Base-by-base conservation (phyloP, 2,329 filamentous ascomycete genomes). In the Talaromyces sp. region DNA sequence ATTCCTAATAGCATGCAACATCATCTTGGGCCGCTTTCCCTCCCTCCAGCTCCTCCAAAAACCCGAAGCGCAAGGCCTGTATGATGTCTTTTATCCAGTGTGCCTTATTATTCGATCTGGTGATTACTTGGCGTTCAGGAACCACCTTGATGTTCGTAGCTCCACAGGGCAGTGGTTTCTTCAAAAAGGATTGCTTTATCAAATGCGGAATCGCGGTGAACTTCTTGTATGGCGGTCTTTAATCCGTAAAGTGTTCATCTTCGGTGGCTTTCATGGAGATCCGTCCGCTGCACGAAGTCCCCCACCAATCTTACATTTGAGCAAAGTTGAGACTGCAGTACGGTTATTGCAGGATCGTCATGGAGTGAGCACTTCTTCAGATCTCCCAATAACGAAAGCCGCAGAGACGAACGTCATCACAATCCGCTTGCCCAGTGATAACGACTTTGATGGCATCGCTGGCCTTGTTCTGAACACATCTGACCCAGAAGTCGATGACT, bases 21-120 rank as follows among this genome's bases (percentile, higher is more conserved):
- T 97, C 61, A 86, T 96, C 40, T 82, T 96, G 54, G 93, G 92
- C 23, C 88, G 91, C 33, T 91, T 97, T 67, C 93, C 93, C 1
- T 89, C 88, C 1, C 71, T 78, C 8, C 64, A 74, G 2, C 83
- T 96, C 0, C 84, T 96, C 50, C 78, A 83, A 42, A 84, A 88
- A 1, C 88, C 89, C 2, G 91, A 95, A 76, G 87, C 91, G 12
- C 76, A 79, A 61, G 83, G 83, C 1, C 79, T 96, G 23, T 81
- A 80, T 0, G 80, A 86, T 23, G 82, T 88, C 56, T 97, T 96
- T 73, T 69, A 83, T 1, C 91, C 91, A 0, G 79, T 97, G n/a
- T 88, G 88, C 68, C 78, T 79, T 55, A 86, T 92, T 28, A 86
- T 97, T 64, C 83, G 85, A 7, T 83, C 81, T 42, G 93, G 93